phyloP scores from a whole-genome alignment of 2,329 filamentous ascomycete species.

The Neofusicoccum kwambonambiense region DNA sequence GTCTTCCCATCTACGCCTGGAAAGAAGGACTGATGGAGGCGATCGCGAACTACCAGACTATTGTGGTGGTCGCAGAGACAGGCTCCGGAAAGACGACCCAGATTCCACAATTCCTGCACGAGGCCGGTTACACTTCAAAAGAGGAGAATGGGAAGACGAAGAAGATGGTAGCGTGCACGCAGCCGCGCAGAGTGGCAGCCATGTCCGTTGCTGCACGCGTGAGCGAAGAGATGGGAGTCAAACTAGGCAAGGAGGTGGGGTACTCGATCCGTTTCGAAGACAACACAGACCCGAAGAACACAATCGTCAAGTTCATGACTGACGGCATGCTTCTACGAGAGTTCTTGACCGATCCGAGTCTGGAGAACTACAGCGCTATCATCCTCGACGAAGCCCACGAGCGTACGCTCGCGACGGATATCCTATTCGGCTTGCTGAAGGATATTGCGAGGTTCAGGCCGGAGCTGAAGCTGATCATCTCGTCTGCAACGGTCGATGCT shows the following conservation, averaged over 20 bases:
- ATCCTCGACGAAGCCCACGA: constrained; percentile 99
- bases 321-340: constrained; percentile 93
- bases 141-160: constrained; percentile 58
- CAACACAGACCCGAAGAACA: constrained; percentile 87
- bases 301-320: constrained; percentile 92
- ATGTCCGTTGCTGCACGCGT: constrained; percentile 98
- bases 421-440: constrained; percentile 82
- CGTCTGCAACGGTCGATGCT: constrained; percentile 91
- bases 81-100: constrained; percentile 96
- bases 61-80: constrained; percentile 93
- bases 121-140: constrained; percentile 74
- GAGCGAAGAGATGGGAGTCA: constrained; percentile 87
- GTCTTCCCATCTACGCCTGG: constrained; percentile 84
- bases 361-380: constrained; percentile 78
- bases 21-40: constrained; percentile 84
- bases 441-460: constrained; percentile 80
- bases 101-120: constrained; percentile 87
- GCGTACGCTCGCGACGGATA: constrained; percentile 85
- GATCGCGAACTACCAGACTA: constrained; percentile 77
- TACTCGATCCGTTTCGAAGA: constrained; percentile 96
- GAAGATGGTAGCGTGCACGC: constrained; percentile 86
- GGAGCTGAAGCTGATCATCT: constrained; percentile 87
- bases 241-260: constrained; percentile 87
- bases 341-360: constrained; percentile 82
- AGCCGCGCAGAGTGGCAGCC: constrained; percentile 90